These are phyloP conservation scores for Termitomyces sp. DNA, from an alignment of 768 basidiomycete species.

Conservation along the genomic window DNA sequence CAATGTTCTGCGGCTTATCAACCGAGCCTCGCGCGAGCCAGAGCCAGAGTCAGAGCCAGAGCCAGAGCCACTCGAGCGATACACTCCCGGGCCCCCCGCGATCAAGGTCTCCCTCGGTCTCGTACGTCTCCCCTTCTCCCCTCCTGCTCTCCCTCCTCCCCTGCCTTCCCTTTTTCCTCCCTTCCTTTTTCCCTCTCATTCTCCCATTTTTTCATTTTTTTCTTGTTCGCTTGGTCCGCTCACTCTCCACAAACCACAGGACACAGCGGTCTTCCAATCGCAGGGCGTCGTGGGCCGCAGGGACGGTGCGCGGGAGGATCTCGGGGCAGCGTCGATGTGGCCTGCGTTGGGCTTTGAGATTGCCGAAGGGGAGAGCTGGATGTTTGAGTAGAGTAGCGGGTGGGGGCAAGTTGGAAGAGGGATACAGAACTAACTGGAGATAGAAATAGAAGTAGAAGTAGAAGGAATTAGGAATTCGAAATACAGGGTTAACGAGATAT, in stretches of 20 bases:
- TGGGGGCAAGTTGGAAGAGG: no score
- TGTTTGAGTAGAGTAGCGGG: conserved; percentile 8
- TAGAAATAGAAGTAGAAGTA: no score
- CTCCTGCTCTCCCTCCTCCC: no score
- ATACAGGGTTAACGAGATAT: no score
- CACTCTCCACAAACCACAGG: conserved; percentile 1
- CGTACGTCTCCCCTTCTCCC: conserved; percentile 19
- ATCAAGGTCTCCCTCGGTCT: conserved; percentile 64
- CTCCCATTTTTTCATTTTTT: no score
- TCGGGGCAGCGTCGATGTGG: conserved; percentile 46
- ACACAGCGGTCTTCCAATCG: conserved; percentile 40
- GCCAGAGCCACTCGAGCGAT: conserved; percentile 34
- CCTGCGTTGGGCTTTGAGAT: conserved; percentile 35
- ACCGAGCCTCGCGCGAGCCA: conserved; percentile 1
- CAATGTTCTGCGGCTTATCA: conserved; percentile 48
- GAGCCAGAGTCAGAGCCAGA: background rate
- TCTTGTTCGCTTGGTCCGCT: background rate
- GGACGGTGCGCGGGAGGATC: conserved; percentile 39
- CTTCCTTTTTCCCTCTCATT: no score
- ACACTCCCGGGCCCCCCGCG: conserved; percentile 41
- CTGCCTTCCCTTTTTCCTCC: no score
- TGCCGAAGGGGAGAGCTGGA: conserved; percentile 31
- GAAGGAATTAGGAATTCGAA: no score
- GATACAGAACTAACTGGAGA: no score
- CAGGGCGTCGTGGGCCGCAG: conserved; percentile 39